Conservation (phyloP, 2,329 filamentous ascomycete genomes). For the Penicillium sp. region DNA sequence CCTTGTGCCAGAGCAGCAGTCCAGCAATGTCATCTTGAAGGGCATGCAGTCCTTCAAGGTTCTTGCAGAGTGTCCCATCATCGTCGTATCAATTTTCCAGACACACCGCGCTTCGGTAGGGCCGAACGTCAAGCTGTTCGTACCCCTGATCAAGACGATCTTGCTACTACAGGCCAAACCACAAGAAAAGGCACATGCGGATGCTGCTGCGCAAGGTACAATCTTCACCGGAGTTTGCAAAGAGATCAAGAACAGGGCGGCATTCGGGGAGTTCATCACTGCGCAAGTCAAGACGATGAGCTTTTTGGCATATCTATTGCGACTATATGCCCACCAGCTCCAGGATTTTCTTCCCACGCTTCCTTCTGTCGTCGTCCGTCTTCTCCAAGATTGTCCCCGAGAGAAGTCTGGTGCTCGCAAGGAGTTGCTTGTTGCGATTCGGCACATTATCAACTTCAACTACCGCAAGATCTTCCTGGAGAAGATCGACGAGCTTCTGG, state of each 20-base stretch:
- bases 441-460: slow-evolving; percentile 99
- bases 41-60: slow-evolving; percentile 99
- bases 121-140: slow-evolving; percentile 83
- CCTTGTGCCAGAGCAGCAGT: slow-evolving; percentile 74
- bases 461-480: slow-evolving; percentile 90
- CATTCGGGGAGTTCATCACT: slow-evolving; percentile 96
- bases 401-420: slow-evolving; percentile 93
- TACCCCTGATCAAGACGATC: slow-evolving; percentile 88
- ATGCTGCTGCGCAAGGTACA: slow-evolving; percentile 70
- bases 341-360: slow-evolving; percentile 80
- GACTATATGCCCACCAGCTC: slow-evolving; percentile 80
- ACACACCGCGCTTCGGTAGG: slow-evolving; percentile 75
- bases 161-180: slow-evolving; percentile 84
- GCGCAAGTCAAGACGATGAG: slow-evolving; percentile 99
- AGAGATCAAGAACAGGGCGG: slow-evolving; percentile 85
- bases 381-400: slow-evolving; percentile 87
- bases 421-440: slow-evolving; percentile 89
- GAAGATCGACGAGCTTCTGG: slow-evolving; percentile 90
- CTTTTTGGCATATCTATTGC: slow-evolving; percentile 85
- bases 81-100: slow-evolving; percentile 97
- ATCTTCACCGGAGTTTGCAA: slow-evolving; percentile 91
- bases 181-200: slow-evolving; percentile 83
- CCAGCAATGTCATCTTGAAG: slow-evolving; percentile 73
- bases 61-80: slow-evolving; percentile 94
- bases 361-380: slow-evolving; percentile 80